Conservation (phyloP, 768 basidiomycete species). For the Rhodotorula kratochvilovae region DNA sequence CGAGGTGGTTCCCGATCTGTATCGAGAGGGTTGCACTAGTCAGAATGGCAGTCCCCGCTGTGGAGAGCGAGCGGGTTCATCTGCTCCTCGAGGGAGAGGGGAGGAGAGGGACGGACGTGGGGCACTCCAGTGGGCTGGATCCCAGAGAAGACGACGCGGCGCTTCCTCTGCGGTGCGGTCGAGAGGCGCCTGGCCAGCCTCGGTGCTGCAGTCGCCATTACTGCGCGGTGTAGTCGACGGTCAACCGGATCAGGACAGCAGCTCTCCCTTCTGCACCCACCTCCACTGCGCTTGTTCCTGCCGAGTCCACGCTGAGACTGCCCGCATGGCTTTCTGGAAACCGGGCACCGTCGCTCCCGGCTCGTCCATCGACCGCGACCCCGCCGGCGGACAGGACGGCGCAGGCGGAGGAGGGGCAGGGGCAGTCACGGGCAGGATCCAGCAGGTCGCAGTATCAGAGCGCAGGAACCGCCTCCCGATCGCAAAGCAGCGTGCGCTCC, state of each 20-base stretch:
- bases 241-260: not conserved
- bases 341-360: constrained; percentile 80
- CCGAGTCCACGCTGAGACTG: too few relatives aligned
- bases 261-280: not conserved
- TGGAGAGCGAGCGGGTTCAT: not conserved
- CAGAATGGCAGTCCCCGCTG: not conserved
- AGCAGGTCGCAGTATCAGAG: constrained; percentile 61
- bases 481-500: constrained; percentile 70
- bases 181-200: too few relatives aligned
- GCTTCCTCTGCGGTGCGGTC: not conserved
- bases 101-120: constrained; percentile 57
- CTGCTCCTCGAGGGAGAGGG: not conserved
- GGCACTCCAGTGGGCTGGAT: constrained; percentile 91
- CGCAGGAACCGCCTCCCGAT: constrained; percentile 84
- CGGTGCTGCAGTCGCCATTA: not conserved
- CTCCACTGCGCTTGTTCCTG: too few relatives aligned
- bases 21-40: constrained; percentile 15
- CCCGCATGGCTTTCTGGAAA: constrained; percentile 65
- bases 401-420: constrained; percentile 63
- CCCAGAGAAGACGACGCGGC: constrained; percentile 66
- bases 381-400: constrained; percentile 39
- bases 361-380: constrained; percentile 76
- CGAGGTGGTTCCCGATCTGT: constrained; percentile 89
- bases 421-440: constrained; percentile 58
- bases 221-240: too few relatives aligned